Conservation (phyloP, 805 yeast genomes). For the Blastobotrys mokoenaii region DNA sequence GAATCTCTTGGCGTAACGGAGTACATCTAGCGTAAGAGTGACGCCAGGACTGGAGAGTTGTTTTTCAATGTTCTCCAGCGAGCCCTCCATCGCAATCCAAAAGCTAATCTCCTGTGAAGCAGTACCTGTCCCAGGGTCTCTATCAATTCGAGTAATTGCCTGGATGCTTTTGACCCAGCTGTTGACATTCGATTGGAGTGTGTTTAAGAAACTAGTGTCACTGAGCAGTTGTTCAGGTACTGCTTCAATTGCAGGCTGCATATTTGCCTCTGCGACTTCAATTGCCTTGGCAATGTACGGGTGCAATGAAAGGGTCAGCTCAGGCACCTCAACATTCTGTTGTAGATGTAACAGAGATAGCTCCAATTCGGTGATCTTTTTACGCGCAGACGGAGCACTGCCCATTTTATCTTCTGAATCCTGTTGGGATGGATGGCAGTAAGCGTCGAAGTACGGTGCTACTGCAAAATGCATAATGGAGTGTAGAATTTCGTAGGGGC, state of each 20-base stretch:
- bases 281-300: constrained; percentile 36
- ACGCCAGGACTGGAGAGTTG: constrained; percentile 54
- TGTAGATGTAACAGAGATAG: constrained; percentile 59
- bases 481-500: constrained; percentile 45
- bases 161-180: constrained; percentile 65
- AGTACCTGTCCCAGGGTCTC: constrained; percentile 48
- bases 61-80: constrained; percentile 44
- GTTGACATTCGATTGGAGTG: constrained; percentile 61
- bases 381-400: constrained; percentile 42
- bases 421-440: constrained; percentile 21
- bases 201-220: constrained; percentile 55
- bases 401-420: constrained; percentile 7
- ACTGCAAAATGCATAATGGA: constrained; percentile 55
- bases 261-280: constrained; percentile 18
- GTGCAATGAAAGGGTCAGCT: constrained; percentile 45
- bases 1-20: constrained; percentile 66
- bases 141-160: constrained; percentile 43
- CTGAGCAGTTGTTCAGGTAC: constrained; percentile 32
- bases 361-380: constrained; percentile 60
- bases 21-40: constrained; percentile 45
- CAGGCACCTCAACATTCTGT: constrained; percentile 61
- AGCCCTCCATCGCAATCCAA: constrained; percentile 66
- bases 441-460: constrained; percentile 58
- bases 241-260: constrained; percentile 18
- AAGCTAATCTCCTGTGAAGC: constrained; percentile 64